phyloP scores from a whole-genome alignment of 2,329 filamentous ascomycete genomes.

The Penicillium hordei region DNA sequence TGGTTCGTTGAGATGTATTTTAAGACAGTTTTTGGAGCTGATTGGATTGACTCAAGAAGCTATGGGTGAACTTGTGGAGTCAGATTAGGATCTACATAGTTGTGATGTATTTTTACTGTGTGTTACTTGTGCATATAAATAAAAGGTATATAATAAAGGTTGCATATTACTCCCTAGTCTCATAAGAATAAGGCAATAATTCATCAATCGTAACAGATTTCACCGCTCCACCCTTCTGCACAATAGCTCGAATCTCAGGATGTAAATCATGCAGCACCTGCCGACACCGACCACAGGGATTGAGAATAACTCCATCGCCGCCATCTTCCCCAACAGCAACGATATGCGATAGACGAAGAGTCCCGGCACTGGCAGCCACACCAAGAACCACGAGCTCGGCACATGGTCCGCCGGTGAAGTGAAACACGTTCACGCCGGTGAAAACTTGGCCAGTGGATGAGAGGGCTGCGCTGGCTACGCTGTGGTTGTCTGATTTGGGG shows the following conservation, averaged over 20 bases:
- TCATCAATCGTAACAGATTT: neutral
- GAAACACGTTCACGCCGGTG: conserved; percentile 27
- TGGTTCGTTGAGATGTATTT: neutral
- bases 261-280: conserved; percentile 30
- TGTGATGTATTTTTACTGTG: neutral
- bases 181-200: conserved; percentile 3
- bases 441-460: conserved; percentile 20
- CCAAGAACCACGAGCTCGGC: conserved; percentile 32
- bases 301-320: conserved; percentile 20
- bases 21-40: conserved; percentile 21
- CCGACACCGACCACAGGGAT: conserved; percentile 31
- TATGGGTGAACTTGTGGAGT: conserved; percentile 1
- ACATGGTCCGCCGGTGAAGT: conserved; percentile 32
- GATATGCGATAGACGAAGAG: conserved; percentile 23
- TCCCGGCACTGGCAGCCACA: conserved; percentile 25
- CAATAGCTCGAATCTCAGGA: conserved; percentile 27
- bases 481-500: conserved; percentile 19
- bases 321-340: conserved; percentile 27
- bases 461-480: conserved; percentile 21
- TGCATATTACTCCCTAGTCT: neutral
- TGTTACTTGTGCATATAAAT: neutral
- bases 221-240: conserved; percentile 8
- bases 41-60: conserved; percentile 14
- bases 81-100: neutral
- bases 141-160: neutral